Conservation (phyloP, 805 yeast genomes). For the Suhomyces sp. region DNA sequence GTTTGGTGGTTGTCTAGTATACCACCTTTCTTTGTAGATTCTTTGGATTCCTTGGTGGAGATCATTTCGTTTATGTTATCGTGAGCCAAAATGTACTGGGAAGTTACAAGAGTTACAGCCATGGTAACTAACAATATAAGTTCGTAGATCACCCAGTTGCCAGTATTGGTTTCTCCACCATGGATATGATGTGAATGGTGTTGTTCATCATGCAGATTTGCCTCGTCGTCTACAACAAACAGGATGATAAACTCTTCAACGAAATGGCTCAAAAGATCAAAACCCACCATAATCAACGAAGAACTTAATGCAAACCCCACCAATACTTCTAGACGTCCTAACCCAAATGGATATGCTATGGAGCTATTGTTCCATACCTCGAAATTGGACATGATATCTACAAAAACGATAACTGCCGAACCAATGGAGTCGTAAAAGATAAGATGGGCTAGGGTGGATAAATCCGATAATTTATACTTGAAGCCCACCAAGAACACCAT, state of each 20-base stretch:
- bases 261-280: constrained; percentile 84
- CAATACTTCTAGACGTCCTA: constrained; percentile 86
- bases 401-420: constrained; percentile 63
- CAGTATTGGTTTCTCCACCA: constrained; percentile 17
- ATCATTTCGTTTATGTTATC: constrained; percentile 36
- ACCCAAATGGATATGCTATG: constrained; percentile 84
- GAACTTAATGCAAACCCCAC: constrained; percentile 85
- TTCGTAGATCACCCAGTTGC: constrained; percentile 31
- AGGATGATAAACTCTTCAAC: constrained; percentile 66
- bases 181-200: constrained; percentile 43
- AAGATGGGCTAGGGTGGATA: constrained; percentile 81
- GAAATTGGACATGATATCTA: constrained; percentile 83
- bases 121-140: constrained; percentile 15
- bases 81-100: constrained; percentile 31
- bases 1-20: not conserved
- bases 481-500: constrained; percentile 61
- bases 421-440: constrained; percentile 85
- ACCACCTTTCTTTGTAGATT: constrained; percentile 3
- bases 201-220: constrained; percentile 15
- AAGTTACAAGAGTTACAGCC: constrained; percentile 28
- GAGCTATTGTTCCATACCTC: constrained; percentile 88
- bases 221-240: constrained; percentile 31
- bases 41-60: constrained; percentile 16
- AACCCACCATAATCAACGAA: constrained; percentile 84
- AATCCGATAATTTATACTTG: constrained; percentile 52